A percentile compares a stretch with the other conserved stretches of the same genome.
These are phyloP conservation scores for Lumnitzera racemosa DNA, from an alignment of 345 rosid genomes.

Conservation along the genomic window DNA sequence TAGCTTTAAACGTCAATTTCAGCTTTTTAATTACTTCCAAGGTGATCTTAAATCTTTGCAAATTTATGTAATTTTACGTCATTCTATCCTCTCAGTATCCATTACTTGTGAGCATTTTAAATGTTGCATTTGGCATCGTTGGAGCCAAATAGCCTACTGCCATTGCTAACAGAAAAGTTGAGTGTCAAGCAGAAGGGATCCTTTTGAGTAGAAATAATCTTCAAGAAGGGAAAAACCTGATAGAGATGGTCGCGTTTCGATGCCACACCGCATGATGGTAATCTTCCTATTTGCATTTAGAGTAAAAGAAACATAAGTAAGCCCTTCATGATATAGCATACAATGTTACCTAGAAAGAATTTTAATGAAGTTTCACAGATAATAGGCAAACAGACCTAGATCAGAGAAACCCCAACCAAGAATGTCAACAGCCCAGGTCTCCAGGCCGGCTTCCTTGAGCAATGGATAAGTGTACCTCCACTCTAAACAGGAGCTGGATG, in stretches of 20 bases:
- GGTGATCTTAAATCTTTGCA: too few species aligned
- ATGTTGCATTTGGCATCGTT: too few species aligned
- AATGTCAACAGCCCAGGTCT: slow-evolving; percentile 87
- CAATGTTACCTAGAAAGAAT: neutral
- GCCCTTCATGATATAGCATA: neutral
- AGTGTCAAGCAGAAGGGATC: neutral
- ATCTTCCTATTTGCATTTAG: slow-evolving; percentile 28
- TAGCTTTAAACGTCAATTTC: too few species aligned
- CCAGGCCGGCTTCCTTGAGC: slow-evolving; percentile 87
- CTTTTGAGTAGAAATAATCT: neutral
- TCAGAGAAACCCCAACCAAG: slow-evolving; percentile 98
- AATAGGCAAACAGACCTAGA: slow-evolving; percentile 41
- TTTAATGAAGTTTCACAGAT: neutral
- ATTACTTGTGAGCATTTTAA: too few species aligned
- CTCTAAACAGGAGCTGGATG: slow-evolving; percentile 86
- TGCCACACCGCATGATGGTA: slow-evolving; percentile 56
- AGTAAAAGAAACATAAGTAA: slow-evolving; percentile 3
- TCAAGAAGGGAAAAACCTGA: slow-evolving; percentile 37
- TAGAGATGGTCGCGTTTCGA: slow-evolving; percentile 75
- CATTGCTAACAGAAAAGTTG: too few species aligned
- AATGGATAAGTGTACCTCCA: slow-evolving; percentile 79
- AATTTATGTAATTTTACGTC: too few species aligned
- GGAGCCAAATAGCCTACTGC: too few species aligned
- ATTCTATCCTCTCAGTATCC: too few species aligned
- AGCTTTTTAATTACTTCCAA: too few species aligned